Evolutionary conservation across 257 asterid genomes (phyloP).

Genomic region (Verbascum thapsus): DNA sequence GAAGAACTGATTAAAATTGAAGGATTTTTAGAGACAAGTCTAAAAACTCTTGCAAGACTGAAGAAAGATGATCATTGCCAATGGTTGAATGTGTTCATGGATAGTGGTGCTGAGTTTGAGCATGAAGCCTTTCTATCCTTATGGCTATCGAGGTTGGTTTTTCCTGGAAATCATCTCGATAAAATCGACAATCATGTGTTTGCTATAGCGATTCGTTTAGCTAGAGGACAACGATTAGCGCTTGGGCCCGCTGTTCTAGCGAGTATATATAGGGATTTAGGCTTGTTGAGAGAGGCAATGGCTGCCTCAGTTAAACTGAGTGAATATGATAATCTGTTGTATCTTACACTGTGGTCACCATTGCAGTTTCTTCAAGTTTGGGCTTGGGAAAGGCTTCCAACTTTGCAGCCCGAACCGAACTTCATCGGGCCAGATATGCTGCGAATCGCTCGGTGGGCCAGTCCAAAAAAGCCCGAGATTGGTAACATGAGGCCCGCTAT

Average conservation of each 20-base stretch:
- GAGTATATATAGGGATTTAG: constrained; percentile 43
- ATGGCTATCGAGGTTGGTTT: constrained; percentile 48
- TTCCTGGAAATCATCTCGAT: constrained; percentile 33
- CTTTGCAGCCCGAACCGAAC: constrained; percentile 37
- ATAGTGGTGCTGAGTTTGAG: constrained; percentile 16
- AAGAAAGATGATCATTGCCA: constrained; percentile 13
- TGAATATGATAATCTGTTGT: constrained; percentile 19
- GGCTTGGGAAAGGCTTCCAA: constrained; percentile 51
- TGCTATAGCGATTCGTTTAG: constrained; percentile 37
- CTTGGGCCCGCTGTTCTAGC: constrained; percentile 49
- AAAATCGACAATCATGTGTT: constrained; percentile 27
- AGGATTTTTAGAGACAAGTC: background rate
- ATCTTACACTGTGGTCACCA: constrained; percentile 35
- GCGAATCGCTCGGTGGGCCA: constrained; percentile 42
- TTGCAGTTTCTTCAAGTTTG: constrained; percentile 45
- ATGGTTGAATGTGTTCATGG: constrained; percentile 40
- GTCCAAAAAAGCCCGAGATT: background rate
- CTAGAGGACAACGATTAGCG: constrained; percentile 40
- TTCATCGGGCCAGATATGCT: constrained; percentile 11
- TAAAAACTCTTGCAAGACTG: background rate
- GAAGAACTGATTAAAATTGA: constrained; percentile 2
- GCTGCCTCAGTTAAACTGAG: background rate
- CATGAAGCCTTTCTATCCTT: constrained; percentile 50
- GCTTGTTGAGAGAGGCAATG: constrained; percentile 36
- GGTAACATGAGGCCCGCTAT: constrained; percentile 38